Evolutionary conservation across 306 rosid genomes (phyloP).

Genomic region (Gastrolobium villosum): DNA sequence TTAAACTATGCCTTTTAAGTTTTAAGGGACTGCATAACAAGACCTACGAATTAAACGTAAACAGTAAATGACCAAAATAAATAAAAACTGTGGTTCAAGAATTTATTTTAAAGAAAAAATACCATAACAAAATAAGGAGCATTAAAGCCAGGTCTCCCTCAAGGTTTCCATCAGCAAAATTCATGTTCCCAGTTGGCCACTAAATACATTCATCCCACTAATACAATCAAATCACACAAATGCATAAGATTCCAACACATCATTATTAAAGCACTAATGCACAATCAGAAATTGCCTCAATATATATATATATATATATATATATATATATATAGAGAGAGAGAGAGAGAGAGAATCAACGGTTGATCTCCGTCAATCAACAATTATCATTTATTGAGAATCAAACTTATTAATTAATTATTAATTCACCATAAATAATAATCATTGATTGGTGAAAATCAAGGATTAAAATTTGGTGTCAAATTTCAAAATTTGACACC

Average conservation of each 20-base stretch:
- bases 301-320: too few species aligned
- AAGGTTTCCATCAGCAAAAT: conserved; percentile 68
- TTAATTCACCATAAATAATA: too few species aligned
- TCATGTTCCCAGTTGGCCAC: conserved; percentile 76
- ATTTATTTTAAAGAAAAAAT: conserved; percentile 28
- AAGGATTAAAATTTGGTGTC: too few species aligned
- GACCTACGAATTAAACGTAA: conserved; percentile 27
- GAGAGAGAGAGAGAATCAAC: too few species aligned
- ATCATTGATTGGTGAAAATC: too few species aligned
- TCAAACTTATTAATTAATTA: too few species aligned
- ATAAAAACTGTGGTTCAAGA: conserved; percentile 37
- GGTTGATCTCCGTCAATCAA: too few species aligned
- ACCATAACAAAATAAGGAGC: conserved; percentile 51
- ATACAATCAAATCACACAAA: conserved; percentile 64
- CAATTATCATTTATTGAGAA: too few species aligned
- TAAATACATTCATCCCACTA: conserved; percentile 64
- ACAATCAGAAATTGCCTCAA: conserved; percentile 59
- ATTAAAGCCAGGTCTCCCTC: conserved; percentile 64
- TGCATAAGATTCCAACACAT: conserved; percentile 67
- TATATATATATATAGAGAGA: too few species aligned
- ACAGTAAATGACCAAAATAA: conserved; percentile 25
- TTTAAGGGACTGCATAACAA: background rate
- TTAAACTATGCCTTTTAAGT: background rate
- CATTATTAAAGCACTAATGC: conserved; percentile 59
- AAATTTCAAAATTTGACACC: too few species aligned